Base-by-base conservation (phyloP, 768 basidiomycete genomes). In the Leucosporidium yakuticum region DNA sequence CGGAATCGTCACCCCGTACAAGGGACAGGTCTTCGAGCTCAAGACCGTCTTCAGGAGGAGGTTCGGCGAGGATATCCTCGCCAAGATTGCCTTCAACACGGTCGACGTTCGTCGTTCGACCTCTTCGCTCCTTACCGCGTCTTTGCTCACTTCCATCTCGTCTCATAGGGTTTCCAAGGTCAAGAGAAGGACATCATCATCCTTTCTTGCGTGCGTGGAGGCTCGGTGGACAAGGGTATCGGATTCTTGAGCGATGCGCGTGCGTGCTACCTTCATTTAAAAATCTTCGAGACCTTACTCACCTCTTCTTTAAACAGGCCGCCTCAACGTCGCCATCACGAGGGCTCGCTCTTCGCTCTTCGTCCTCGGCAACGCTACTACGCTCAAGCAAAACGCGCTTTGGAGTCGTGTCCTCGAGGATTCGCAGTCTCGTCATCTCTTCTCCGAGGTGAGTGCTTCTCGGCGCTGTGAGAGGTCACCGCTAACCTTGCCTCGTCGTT, bases 311-410 rank as follows among this genome's bases (percentile, higher is more conserved):
- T 12, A 83, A 27, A 87, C 39, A 44, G 39, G 94, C 54, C 87
- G 95, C 54, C 95, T 98, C 90, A 98, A 99, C 78, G 95, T 99
- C n/a, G 94, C 94, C 34, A 80, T 99, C 31, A 99, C 95, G n/a
- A 87, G 96, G 74, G 91, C 95, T 4, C 90, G 88, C 75, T 91
- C 91, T 11, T 96, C 95, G 15, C 80, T 99, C 4, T 99, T 93
- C 78, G 87, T 99, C 64, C 83, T 99, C 36, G 96, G 96, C 11
- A 87, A 98, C 78, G 88, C 87, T 19, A 81, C 90, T 11, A 98
- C 94, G 2, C 83, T 99, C 8, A 89, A 93, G 77, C 82, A 62
- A 25, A 76, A 77, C 34, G 62, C 71, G 57, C 64, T 70, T 60
- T 77, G 76, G 76, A 62, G 63, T 3, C 68, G 70, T 25, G 63